Conservation (phyloP, 352 stramenopile species). For the Thraustotheca clavata region DNA sequence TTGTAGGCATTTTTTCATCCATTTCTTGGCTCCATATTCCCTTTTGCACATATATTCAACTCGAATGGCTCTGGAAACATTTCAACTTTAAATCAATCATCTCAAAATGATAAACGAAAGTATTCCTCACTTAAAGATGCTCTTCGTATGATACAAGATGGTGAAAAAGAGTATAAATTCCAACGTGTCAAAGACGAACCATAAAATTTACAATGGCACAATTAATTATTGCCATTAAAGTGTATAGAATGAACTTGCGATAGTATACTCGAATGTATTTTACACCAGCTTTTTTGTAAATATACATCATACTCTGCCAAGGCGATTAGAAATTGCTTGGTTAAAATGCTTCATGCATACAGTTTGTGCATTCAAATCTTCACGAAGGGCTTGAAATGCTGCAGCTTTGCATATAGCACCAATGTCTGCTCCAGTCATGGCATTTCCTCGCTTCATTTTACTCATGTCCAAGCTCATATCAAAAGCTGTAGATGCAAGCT, state of each 20-base stretch:
- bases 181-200: background rate
- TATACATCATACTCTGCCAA: background rate
- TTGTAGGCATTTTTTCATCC: constrained; percentile 50
- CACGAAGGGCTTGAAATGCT: constrained; percentile 63
- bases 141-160: background rate
- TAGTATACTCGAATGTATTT: too few relatives aligned
- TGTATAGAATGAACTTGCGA: too few relatives aligned
- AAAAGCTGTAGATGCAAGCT: constrained; percentile 25
- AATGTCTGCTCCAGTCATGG: constrained; percentile 56
- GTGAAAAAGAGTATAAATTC: background rate
- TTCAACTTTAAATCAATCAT: background rate
- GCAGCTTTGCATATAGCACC: constrained; percentile 68
- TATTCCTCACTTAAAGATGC: background rate
- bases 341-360: constrained; percentile 19
- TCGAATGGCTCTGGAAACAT: background rate
- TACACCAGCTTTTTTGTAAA: too few relatives aligned
- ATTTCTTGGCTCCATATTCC: constrained; percentile 41
- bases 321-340: background rate
- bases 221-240: too few relatives aligned
- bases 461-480: background rate
- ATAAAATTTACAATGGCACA: background rate
- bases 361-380: constrained; percentile 25
- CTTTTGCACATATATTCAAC: constrained; percentile 50
- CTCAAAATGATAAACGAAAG: background rate
- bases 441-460: background rate